A percentile compares a stretch with the other conserved stretches of the same genome.
These are phyloP conservation scores for Ustilago loliicola DNA, from an alignment of 1,284 basidiomycete species.

Conservation along the genomic window DNA sequence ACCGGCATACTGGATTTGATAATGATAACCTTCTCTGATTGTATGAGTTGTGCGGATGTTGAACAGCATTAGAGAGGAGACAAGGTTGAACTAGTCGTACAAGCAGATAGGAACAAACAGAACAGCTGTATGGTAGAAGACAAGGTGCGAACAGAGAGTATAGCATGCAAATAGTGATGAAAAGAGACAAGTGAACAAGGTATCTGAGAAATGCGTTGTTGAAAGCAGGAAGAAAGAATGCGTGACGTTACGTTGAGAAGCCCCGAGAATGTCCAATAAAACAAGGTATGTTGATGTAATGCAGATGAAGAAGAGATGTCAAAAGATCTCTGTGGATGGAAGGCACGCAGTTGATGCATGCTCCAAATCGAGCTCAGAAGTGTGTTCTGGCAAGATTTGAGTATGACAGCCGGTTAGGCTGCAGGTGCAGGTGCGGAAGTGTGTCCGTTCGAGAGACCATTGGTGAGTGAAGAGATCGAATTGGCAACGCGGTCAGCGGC, in stretches of 20 bases:
- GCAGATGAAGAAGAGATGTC: slow-evolving; percentile 8
- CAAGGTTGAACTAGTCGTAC: slow-evolving; percentile 61
- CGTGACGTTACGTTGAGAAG: slow-evolving; percentile 52
- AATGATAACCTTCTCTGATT: slow-evolving; percentile 30
- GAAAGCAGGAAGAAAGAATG: slow-evolving; percentile 47
- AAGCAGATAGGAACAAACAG: slow-evolving; percentile 26
- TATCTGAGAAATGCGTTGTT: slow-evolving; percentile 50
- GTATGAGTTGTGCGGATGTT: slow-evolving; percentile 48
- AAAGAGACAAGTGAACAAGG: slow-evolving; percentile 22
- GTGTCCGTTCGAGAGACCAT: slow-evolving; percentile 35
- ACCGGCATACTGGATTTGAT: background rate
- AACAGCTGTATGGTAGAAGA: slow-evolving; percentile 10
- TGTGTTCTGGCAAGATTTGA: no score
- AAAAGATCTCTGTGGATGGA: background rate
- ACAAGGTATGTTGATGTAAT: slow-evolving; percentile 18
- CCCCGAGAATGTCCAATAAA: slow-evolving; percentile 42
- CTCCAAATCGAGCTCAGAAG: background rate
- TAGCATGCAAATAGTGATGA: slow-evolving; percentile 16
- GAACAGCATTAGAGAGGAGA: slow-evolving; percentile 52
- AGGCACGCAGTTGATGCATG: slow-evolving; percentile 50
- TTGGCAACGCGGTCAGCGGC: slow-evolving; percentile 22
- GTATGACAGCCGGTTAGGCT: slow-evolving; percentile 1
- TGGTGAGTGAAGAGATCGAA: slow-evolving; percentile 38
- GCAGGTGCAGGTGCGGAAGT: slow-evolving; percentile 21
- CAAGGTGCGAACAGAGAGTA: slow-evolving; percentile 24